Percentiles rank a stretch among this genome's conserved stretches.
Evolutionary conservation across 2,329 filamentous ascomycete species (phyloP).

Genomic region (Pseudohalonectria lignicola): DNA sequence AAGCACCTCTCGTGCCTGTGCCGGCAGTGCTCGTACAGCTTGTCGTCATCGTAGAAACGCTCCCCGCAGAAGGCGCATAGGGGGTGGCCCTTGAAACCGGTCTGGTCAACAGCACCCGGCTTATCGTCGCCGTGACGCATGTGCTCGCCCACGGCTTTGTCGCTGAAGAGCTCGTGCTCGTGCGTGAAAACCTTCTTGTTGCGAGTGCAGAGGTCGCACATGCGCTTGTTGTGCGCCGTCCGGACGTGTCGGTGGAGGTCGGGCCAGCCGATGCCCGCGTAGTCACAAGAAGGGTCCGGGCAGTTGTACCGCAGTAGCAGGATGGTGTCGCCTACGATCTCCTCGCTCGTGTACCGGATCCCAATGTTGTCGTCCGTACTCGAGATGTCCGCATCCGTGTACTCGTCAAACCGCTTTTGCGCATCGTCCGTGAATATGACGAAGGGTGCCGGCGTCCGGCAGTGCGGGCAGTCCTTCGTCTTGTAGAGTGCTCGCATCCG

Average conservation of each 20-base stretch:
- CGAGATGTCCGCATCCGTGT: slow-evolving; percentile 59
- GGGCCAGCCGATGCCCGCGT: slow-evolving; percentile 60
- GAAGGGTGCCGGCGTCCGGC: slow-evolving; percentile 65
- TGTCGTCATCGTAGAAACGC: slow-evolving; percentile 92
- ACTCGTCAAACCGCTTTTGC: slow-evolving; percentile 78
- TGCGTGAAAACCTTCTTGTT: slow-evolving; percentile 99
- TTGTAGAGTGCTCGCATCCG: slow-evolving; percentile 91
- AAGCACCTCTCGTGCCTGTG: slow-evolving; percentile 93
- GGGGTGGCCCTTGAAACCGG: slow-evolving; percentile 91
- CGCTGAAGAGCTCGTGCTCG: slow-evolving; percentile 86
- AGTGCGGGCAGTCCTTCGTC: slow-evolving; percentile 93
- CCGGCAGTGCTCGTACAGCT: slow-evolving; percentile 85
- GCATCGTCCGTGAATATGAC: slow-evolving; percentile 89
- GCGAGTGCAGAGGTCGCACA: slow-evolving; percentile 81
- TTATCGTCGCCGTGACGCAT: slow-evolving; percentile 86
- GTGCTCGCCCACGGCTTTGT: slow-evolving; percentile 71
- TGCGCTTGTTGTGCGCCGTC: slow-evolving; percentile 70
- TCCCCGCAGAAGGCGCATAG: slow-evolving; percentile 87
- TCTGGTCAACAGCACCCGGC: slow-evolving; percentile 82
- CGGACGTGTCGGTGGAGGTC: slow-evolving; percentile 66
- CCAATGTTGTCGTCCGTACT: slow-evolving; percentile 77
- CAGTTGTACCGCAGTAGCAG: slow-evolving; percentile 90
- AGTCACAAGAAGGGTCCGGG: slow-evolving; percentile 68
- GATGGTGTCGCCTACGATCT: slow-evolving; percentile 85
- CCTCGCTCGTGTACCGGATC: slow-evolving; percentile 79